Percentiles rank a stretch among this genome's conserved stretches.
phyloP scores from a whole-genome alignment of 2,329 filamentous ascomycete species.

The Zasmidium cellare region DNA sequence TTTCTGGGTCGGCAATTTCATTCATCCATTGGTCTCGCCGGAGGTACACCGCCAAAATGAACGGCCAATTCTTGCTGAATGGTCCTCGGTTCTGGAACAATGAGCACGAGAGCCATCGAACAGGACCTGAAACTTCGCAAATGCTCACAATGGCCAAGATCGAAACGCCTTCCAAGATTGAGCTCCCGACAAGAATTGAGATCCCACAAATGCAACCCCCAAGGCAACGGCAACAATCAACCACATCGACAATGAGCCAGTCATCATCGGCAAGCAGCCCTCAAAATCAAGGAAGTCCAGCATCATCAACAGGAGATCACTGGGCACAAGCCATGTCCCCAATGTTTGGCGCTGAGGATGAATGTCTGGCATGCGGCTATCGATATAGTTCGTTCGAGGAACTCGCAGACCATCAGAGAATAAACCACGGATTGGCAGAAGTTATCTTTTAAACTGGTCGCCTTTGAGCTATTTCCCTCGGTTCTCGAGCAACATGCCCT shows the following conservation, averaged over 20 bases:
- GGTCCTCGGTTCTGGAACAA: not conserved
- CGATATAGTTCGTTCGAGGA: constrained; percentile 24
- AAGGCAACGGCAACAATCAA: not conserved
- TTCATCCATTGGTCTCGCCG: too few species aligned
- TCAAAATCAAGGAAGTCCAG: constrained; percentile 9
- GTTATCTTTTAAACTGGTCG: constrained; percentile 18
- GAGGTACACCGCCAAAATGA: not conserved
- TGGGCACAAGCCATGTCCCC: constrained; percentile 12
- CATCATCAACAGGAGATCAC: constrained; percentile 15
- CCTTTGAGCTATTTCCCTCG: constrained; percentile 5
- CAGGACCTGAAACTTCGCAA: not conserved
- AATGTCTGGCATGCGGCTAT: constrained; percentile 25
- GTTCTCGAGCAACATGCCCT: constrained; percentile 4
- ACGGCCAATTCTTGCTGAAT: not conserved
- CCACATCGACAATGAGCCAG: constrained; percentile 1
- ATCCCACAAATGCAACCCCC: not conserved
- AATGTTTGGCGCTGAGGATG: constrained; percentile 12
- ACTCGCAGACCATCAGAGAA: constrained; percentile 24
- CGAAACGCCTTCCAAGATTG: not conserved
- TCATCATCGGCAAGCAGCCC: not conserved
- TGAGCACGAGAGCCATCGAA: not conserved
- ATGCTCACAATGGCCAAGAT: constrained; percentile 2
- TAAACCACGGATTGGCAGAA: constrained; percentile 22
- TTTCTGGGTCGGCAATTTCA: too few species aligned
- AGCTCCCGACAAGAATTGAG: not conserved